Evolutionary conservation across 176 grass and related monocot species (phyloP).

Genomic region (Thalia dealbata): DNA sequence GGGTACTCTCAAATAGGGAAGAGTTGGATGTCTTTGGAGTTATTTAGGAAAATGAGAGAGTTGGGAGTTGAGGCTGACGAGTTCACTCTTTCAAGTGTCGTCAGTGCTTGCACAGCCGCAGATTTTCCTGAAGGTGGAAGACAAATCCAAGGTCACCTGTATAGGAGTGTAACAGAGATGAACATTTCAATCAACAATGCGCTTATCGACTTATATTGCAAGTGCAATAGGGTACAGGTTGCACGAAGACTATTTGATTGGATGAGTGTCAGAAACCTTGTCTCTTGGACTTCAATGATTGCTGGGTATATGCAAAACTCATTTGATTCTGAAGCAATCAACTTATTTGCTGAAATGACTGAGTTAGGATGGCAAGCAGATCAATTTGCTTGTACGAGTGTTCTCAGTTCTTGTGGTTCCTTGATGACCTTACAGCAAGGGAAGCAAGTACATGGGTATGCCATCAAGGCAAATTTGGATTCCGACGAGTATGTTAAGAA

Average conservation of each 20-base stretch:
- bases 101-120: slow-evolving; percentile 46
- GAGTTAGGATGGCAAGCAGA: slow-evolving; percentile 43
- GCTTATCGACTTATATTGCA: slow-evolving; percentile 58
- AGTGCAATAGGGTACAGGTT: slow-evolving; percentile 41
- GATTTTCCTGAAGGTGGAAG: slow-evolving; percentile 46
- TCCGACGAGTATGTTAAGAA: slow-evolving; percentile 62
- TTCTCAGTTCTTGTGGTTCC: slow-evolving; percentile 55
- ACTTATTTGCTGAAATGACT: slow-evolving; percentile 48
- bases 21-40: slow-evolving; percentile 22
- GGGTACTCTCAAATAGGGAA: slow-evolving; percentile 43
- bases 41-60: slow-evolving; percentile 47
- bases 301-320: slow-evolving; percentile 65
- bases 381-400: slow-evolving; percentile 58
- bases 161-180: slow-evolving; percentile 29
- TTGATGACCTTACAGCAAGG: slow-evolving; percentile 39
- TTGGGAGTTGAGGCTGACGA: slow-evolving; percentile 32
- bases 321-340: slow-evolving; percentile 40
- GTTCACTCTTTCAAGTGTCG: slow-evolving; percentile 54
- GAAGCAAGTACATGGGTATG: slow-evolving; percentile 58
- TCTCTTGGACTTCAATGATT: slow-evolving; percentile 85
- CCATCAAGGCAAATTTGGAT: slow-evolving; percentile 52
- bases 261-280: slow-evolving; percentile 41
- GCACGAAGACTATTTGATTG: slow-evolving; percentile 53
- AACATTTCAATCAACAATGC: slow-evolving; percentile 42
- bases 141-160: slow-evolving; percentile 48